Conservation (phyloP, 768 basidiomycete genomes). For the Tricholoma terreum region DNA sequence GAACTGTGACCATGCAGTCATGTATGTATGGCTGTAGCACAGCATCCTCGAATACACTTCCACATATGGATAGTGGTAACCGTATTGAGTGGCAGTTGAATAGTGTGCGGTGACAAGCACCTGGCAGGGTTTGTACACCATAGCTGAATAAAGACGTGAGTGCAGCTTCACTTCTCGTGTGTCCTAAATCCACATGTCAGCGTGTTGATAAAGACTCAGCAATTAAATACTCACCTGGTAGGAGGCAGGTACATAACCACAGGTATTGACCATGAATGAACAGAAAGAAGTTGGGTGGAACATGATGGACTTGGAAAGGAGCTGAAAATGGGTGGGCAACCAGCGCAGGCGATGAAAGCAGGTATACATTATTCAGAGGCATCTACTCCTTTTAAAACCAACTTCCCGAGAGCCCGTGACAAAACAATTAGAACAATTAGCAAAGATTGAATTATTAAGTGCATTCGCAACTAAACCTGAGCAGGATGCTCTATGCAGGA, state of each 20-base stretch:
- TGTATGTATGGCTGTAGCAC: conserved; percentile 1
- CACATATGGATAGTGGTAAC: background rate
- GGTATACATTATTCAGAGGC: background rate
- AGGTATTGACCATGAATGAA: background rate
- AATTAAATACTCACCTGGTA: background rate
- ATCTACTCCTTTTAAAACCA: background rate
- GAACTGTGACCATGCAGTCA: background rate
- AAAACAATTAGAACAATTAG: no score
- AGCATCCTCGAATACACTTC: conserved; percentile 1
- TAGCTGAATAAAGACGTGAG: background rate
- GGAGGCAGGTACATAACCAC: background rate
- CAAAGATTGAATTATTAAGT: background rate
- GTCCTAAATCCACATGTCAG: background rate
- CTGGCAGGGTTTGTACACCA: background rate
- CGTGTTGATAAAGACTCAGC: background rate
- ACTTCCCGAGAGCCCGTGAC: background rate
- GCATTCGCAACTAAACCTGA: background rate
- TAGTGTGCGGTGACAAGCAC: background rate
- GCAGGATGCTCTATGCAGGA: background rate
- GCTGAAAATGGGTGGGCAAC: background rate
- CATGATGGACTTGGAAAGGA: background rate
- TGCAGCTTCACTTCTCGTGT: background rate
- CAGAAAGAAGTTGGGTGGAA: background rate
- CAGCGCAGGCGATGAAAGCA: background rate
- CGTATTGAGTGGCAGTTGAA: background rate